Evolutionary conservation across 108 stramenopile genomes (phyloP).

Genomic region (Fistulifera solaris): DNA sequence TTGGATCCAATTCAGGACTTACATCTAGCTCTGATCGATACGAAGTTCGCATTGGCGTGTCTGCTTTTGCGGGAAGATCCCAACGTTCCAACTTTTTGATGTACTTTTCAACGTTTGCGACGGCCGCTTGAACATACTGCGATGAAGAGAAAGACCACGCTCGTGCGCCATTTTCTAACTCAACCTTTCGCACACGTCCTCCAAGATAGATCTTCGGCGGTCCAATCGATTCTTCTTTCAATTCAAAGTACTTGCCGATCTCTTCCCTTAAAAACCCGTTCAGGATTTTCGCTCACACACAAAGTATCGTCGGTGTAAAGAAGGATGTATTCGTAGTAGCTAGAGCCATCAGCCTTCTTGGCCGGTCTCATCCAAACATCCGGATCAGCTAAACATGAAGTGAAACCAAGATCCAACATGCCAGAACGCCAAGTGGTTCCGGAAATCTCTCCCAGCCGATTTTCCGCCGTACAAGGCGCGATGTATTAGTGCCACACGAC

Average conservation of each 20-base stretch:
- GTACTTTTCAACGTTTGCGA: conserved; percentile 23
- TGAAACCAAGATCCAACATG: conserved; percentile 30
- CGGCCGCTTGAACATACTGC: conserved; percentile 19
- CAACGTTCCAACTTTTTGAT: neutral
- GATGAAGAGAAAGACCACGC: conserved; percentile 31
- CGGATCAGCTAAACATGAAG: conserved; percentile 30
- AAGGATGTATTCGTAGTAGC: conserved; percentile 11
- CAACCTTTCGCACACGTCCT: conserved; percentile 11
- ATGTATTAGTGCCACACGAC: conserved; percentile 20
- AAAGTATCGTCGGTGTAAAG: conserved; percentile 18
- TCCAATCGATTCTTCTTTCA: conserved; percentile 33
- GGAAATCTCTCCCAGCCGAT: conserved; percentile 29
- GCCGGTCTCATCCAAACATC: conserved; percentile 17
- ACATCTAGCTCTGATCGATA: conserved; percentile 30
- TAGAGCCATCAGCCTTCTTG: conserved; percentile 3
- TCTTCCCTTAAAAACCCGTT: conserved; percentile 11
- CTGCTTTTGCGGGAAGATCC: neutral
- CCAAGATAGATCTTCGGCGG: conserved; percentile 36
- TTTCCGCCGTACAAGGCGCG: conserved; percentile 47
- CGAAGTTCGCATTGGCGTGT: neutral
- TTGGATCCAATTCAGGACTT: conserved; percentile 6
- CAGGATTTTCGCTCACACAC: conserved; percentile 7
- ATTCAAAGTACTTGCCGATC: conserved; percentile 24
- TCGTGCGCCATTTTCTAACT: conserved; percentile 18
- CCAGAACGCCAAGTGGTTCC: conserved; percentile 26